Evolutionary conservation across 192 early-diverging fungal genomes (phyloP).

Genomic region (Globomyces pollinis-pini): DNA sequence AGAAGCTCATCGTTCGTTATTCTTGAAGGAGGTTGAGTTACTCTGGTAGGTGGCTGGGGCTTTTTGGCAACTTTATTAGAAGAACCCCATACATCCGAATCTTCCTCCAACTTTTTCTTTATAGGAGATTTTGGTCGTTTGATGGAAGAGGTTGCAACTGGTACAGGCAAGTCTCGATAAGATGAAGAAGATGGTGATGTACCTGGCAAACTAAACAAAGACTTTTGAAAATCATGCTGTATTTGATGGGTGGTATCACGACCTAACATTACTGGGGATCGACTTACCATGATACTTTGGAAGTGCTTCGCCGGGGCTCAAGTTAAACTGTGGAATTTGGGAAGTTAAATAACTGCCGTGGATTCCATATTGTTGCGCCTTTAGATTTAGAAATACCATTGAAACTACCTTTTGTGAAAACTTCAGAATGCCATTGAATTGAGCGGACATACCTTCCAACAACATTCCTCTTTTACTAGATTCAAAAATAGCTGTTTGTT

Average conservation of each 20-base stretch:
- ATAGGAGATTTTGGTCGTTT: too few species aligned
- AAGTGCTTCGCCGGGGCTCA: background rate
- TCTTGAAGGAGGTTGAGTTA: too few species aligned
- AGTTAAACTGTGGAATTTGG: constrained; percentile 1
- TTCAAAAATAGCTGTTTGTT: background rate
- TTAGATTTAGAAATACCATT: background rate
- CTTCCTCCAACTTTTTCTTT: too few species aligned
- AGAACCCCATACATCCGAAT: too few species aligned
- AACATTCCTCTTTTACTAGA: background rate
- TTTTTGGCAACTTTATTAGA: too few species aligned
- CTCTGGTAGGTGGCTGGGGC: too few species aligned
- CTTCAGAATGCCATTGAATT: constrained; percentile 6
- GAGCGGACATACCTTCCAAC: background rate
- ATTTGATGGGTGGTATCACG: background rate
- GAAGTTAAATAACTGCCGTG: background rate
- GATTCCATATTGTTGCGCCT: constrained; percentile 3
- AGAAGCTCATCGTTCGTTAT: too few species aligned
- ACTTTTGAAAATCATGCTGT: background rate
- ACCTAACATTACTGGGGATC: background rate
- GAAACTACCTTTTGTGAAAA: background rate
- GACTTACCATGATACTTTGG: background rate
- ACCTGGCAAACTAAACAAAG: background rate
- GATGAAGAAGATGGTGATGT: too few species aligned
- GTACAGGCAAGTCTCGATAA: too few species aligned
- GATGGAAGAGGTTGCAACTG: too few species aligned